These are phyloP conservation scores for Bocquillonia castaneifolia DNA, from an alignment of 441 rosid species.

Conservation along the genomic window DNA sequence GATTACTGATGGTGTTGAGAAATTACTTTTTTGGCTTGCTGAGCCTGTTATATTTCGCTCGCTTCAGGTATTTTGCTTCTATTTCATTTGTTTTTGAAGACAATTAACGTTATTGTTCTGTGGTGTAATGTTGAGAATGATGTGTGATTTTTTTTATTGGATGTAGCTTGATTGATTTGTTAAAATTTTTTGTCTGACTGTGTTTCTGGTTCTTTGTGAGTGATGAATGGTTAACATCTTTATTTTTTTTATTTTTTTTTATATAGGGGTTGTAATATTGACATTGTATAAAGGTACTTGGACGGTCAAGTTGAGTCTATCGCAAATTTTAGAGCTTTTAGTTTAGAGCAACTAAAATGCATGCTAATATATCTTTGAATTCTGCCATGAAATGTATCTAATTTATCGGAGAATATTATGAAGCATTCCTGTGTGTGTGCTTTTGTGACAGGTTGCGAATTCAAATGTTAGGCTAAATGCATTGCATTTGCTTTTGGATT, in stretches of 20 bases:
- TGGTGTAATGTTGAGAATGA: background rate
- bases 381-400: background rate
- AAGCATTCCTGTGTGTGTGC: background rate
- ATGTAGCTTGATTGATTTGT: background rate
- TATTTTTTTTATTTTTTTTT: background rate
- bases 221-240: background rate
- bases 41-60: conserved; percentile 92
- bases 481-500: conserved; percentile 74
- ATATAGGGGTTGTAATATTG: too few relatives aligned
- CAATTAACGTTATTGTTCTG: background rate
- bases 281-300: background rate
- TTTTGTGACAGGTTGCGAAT: conserved; percentile 75
- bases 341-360: background rate
- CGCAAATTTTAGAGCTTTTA: background rate
- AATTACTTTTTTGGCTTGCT: conserved; percentile 68
- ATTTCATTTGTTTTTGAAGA: background rate
- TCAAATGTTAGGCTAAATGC: conserved; percentile 92
- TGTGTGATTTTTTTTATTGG: background rate
- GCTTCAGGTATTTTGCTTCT: conserved; percentile 50
- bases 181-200: background rate
- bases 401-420: background rate
- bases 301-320: background rate
- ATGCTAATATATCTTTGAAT: background rate
- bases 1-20: conserved; percentile 73
- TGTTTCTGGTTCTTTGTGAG: background rate